Percentiles rank a stretch among this genome's conserved stretches.
Conservation (phyloP, 495 filamentous ascomycete genomes). For the Lophiotrema nucula region DNA sequence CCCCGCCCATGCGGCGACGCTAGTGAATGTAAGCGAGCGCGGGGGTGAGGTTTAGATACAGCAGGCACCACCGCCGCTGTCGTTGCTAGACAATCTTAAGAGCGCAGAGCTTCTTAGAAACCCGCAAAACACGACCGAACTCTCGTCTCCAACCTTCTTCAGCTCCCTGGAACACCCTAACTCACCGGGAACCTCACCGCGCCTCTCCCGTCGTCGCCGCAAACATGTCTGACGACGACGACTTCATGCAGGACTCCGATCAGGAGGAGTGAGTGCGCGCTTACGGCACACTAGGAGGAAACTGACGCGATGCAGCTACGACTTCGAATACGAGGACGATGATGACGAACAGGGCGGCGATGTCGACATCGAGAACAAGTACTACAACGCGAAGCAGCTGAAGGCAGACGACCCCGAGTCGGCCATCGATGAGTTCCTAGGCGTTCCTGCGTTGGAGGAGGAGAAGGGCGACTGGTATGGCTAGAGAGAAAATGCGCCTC, state of each 20-base stretch:
- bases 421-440: conserved; percentile 88
- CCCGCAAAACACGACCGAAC: too few species aligned
- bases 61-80: too few species aligned
- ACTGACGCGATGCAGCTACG: conserved; percentile 59
- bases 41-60: too few species aligned
- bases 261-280: conserved; percentile 66
- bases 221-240: conserved; percentile 91
- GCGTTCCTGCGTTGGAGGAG: conserved; percentile 74
- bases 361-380: conserved; percentile 97
- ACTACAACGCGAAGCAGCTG: conserved; percentile 98
- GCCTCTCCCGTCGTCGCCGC: too few species aligned
- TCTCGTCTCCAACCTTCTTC: too few species aligned
- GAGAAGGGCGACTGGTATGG: conserved; percentile 89
- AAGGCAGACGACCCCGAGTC: conserved; percentile 83
- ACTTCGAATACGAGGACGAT: conserved; percentile 92
- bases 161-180: too few species aligned
- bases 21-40: too few species aligned
- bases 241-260: conserved; percentile 98
- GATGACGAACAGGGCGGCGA: conserved; percentile 86
- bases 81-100: too few species aligned
- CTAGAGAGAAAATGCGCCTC: neutral
- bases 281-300: too few species aligned
- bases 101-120: too few species aligned
- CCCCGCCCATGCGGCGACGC: too few species aligned
- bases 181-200: too few species aligned